A percentile compares a stretch with the other conserved stretches of the same genome.
phyloP scores from a whole-genome alignment of 2,329 filamentous ascomycete species.

The Fusarium armeniacum region DNA sequence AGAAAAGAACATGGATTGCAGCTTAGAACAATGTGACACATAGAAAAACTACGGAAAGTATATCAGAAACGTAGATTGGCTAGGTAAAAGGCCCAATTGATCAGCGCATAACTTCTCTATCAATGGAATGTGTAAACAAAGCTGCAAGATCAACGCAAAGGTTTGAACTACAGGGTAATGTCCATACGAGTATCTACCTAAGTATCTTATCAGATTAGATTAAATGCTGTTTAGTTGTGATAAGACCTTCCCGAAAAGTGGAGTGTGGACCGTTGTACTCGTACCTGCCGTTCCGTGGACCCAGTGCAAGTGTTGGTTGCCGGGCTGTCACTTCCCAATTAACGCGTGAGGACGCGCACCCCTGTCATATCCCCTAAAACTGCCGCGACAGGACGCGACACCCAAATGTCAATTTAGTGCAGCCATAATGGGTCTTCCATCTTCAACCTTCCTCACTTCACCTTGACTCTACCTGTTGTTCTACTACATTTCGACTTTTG shows the following conservation, averaged over 20 bases:
- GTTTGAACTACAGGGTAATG: background rate
- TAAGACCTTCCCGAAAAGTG: constrained; percentile 8
- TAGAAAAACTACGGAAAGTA: rapidly evolving
- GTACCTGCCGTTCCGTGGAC: background rate
- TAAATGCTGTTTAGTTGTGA: background rate
- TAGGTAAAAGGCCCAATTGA: rapidly evolving
- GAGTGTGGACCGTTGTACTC: background rate
- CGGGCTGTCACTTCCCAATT: constrained; percentile 38
- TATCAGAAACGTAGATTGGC: background rate
- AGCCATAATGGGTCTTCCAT: constrained; percentile 5
- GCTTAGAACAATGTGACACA: no score
- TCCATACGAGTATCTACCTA: no score
- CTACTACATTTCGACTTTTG: constrained; percentile 17
- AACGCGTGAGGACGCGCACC: constrained; percentile 49
- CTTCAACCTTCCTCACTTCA: constrained; percentile 4
- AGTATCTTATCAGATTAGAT: constrained; percentile 4
- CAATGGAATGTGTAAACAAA: background rate
- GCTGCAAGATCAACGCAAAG: background rate
- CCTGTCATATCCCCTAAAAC: constrained; percentile 15
- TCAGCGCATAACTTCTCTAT: background rate
- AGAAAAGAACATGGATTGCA: no score
- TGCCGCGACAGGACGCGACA: constrained; percentile 40
- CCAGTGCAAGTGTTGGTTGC: constrained; percentile 15
- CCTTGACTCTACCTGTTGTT: background rate
- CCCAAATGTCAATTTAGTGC: constrained; percentile 14